phyloP scores from a whole-genome alignment of 805 yeast species.

The Wickerhamomyces kurtzmanii region DNA sequence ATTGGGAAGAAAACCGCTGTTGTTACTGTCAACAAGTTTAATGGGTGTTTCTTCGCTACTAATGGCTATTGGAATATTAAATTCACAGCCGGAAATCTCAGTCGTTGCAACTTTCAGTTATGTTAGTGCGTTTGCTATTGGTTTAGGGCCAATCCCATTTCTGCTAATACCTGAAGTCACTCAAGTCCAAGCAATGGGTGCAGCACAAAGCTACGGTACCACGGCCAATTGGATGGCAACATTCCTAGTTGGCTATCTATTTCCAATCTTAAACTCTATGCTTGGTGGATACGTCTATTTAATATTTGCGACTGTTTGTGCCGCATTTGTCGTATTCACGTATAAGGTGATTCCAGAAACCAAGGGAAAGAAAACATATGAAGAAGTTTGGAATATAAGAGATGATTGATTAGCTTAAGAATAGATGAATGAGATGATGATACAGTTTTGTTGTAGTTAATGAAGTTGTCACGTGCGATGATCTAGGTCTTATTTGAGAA shows the following conservation, averaged over 20 bases:
- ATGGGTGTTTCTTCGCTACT: constrained; percentile 61
- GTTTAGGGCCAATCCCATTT: constrained; percentile 95
- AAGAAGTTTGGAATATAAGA: constrained; percentile 52
- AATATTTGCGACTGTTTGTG: constrained; percentile 55
- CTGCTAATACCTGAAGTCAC: constrained; percentile 83
- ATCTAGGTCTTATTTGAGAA: too few species aligned
- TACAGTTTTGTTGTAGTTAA: too few species aligned
- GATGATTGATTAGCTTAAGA: too few species aligned
- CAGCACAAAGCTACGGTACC: constrained; percentile 91
- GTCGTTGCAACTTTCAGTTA: constrained; percentile 60
- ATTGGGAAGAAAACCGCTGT: constrained; percentile 65
- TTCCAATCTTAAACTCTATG: constrained; percentile 58
- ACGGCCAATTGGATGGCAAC: constrained; percentile 89
- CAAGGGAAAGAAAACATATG: constrained; percentile 49
- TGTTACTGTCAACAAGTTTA: constrained; percentile 51
- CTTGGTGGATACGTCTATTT: constrained; percentile 77
- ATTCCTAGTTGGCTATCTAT: constrained; percentile 67
- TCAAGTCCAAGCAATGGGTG: constrained; percentile 65
- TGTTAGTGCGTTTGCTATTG: constrained; percentile 81
- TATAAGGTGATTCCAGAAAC: constrained; percentile 60
- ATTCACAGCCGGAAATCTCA: constrained; percentile 35
- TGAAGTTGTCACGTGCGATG: too few species aligned
- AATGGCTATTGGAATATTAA: constrained; percentile 58
- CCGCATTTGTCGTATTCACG: constrained; percentile 37
- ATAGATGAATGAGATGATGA: too few species aligned